These are phyloP conservation scores for Penicillium taxi DNA, from an alignment of 495 filamentous ascomycete species.

Conservation along the genomic window DNA sequence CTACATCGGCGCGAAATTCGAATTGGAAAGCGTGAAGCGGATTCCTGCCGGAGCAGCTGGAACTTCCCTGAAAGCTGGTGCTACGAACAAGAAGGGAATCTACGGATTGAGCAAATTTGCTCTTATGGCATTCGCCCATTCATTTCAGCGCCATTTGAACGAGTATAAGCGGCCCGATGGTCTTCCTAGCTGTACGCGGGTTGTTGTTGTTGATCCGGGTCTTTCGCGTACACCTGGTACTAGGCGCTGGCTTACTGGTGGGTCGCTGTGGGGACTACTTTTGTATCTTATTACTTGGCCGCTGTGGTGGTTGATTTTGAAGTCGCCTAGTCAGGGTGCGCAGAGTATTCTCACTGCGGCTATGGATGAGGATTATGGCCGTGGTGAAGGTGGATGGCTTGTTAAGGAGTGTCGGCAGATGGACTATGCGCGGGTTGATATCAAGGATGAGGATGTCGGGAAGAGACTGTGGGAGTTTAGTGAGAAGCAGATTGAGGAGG, in stretches of 20 bases:
- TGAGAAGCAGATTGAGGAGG: conserved; percentile 72
- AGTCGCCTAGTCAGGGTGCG: conserved; percentile 71
- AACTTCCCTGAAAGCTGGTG: conserved; percentile 19
- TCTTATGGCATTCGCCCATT: conserved; percentile 74
- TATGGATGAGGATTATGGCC: conserved; percentile 65
- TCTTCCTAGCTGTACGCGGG: conserved; percentile 67
- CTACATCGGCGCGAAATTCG: conserved; percentile 64
- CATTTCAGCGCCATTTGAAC: conserved; percentile 84
- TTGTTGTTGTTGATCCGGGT: conserved; percentile 81
- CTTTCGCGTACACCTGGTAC: conserved; percentile 77
- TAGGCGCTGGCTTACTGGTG: conserved; percentile 75
- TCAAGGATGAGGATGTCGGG: conserved; percentile 69
- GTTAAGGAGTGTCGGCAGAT: conserved; percentile 84
- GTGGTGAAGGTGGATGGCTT: conserved; percentile 59
- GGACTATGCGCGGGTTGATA: conserved; percentile 58
- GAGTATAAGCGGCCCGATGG: conserved; percentile 75
- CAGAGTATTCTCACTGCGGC: conserved; percentile 79
- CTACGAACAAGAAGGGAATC: conserved; percentile 24
- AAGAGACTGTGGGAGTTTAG: conserved; percentile 83
- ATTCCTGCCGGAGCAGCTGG: conserved; percentile 14
- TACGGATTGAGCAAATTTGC: conserved; percentile 87
- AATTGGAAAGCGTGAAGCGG: conserved; percentile 39
- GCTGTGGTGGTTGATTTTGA: conserved; percentile 80
- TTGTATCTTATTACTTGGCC: conserved; percentile 73
- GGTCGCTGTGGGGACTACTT: conserved; percentile 71